These are phyloP conservation scores for Exserohilum turcica DNA, from an alignment of 2,329 filamentous ascomycete species.

Conservation along the genomic window DNA sequence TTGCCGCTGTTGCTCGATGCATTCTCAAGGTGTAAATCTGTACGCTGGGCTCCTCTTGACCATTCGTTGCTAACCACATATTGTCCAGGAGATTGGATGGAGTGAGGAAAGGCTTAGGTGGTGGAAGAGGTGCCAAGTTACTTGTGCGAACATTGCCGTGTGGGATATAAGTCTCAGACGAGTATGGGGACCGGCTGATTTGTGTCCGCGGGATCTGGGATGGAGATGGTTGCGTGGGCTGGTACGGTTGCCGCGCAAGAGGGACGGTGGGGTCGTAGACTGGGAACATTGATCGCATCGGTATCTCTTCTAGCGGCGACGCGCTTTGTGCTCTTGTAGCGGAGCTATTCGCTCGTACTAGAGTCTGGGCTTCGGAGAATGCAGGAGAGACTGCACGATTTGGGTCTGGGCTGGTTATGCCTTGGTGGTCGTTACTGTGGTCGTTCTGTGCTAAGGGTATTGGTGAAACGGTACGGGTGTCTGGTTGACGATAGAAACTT, in stretches of 20 bases:
- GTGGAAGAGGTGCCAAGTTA: slow-evolving; percentile 23
- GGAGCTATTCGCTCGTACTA: slow-evolving; percentile 47
- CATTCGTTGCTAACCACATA: slow-evolving; percentile 72
- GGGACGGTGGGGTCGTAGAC: slow-evolving; percentile 71
- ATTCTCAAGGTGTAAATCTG: slow-evolving; percentile 48
- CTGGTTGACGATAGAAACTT: slow-evolving; percentile 25
- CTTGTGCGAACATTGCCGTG: slow-evolving; percentile 43
- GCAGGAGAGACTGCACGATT: slow-evolving; percentile 43
- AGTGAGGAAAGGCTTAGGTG: slow-evolving; percentile 46
- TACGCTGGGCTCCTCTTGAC: slow-evolving; percentile 58
- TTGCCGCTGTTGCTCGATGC: slow-evolving; percentile 52
- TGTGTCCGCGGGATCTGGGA: slow-evolving; percentile 66
- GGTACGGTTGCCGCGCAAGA: slow-evolving; percentile 72
- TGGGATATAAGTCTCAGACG: slow-evolving; percentile 54
- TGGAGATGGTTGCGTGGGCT: slow-evolving; percentile 68
- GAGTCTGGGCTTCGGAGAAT: slow-evolving; percentile 42
- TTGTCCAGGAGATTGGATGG: slow-evolving; percentile 66
- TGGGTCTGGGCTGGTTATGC: slow-evolving; percentile 34
- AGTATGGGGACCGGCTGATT: slow-evolving; percentile 70
- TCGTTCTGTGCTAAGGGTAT: slow-evolving; percentile 19
- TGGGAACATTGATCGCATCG: slow-evolving; percentile 75
- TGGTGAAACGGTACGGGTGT: slow-evolving; percentile 31
- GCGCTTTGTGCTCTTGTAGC: slow-evolving; percentile 33
- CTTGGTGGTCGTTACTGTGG: slow-evolving; percentile 17
- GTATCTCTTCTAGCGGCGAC: slow-evolving; percentile 44